A percentile compares a stretch with the other conserved stretches of the same genome.
These are phyloP conservation scores for Neurospora sp. DNA, from an alignment of 495 filamentous ascomycete genomes.

Conservation along the genomic window DNA sequence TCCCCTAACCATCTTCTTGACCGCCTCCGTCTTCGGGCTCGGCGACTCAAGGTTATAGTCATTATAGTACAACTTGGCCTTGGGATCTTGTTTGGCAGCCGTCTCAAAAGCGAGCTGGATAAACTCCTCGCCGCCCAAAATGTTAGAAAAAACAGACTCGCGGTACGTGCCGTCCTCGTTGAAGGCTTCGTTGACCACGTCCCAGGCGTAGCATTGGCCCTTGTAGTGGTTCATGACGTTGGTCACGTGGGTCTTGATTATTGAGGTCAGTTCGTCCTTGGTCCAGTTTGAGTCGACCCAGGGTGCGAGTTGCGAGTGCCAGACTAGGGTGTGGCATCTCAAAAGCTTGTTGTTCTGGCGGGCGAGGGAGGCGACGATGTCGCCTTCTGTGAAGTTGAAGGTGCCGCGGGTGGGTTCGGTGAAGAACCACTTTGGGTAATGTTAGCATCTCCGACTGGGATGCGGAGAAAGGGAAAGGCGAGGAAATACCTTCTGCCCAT, in stretches of 20 bases:
- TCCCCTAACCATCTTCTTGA: constrained; percentile 12
- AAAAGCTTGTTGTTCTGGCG: constrained; percentile 34
- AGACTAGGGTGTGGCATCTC: constrained; percentile 49
- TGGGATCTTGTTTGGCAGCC: constrained; percentile 39
- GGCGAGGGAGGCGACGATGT: constrained; percentile 37
- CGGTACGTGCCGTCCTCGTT: constrained; percentile 53
- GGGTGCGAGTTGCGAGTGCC: constrained; percentile 45
- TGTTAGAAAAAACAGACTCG: constrained; percentile 40
- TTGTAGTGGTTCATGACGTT: constrained; percentile 42
- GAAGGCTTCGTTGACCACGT: constrained; percentile 60
- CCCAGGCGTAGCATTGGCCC: constrained; percentile 43
- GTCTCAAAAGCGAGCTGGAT: constrained; percentile 44
- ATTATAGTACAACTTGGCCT: constrained; percentile 56
- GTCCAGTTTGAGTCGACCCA: constrained; percentile 42
- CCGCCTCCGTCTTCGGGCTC: constrained; percentile 3
- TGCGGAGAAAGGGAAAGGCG: no score
- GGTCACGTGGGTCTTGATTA: constrained; percentile 40
- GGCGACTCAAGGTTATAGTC: constrained; percentile 56
- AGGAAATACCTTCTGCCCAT: constrained; percentile 42
- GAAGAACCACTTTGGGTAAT: constrained; percentile 35
- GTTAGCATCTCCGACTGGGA: no score
- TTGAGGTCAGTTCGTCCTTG: constrained; percentile 34
- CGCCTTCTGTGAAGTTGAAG: constrained; percentile 43
- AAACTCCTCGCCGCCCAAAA: constrained; percentile 43
- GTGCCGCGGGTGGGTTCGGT: constrained; percentile 30